phyloP scores from a whole-genome alignment of 2,329 filamentous ascomycete genomes.

The Hypoxylon sp. region DNA sequence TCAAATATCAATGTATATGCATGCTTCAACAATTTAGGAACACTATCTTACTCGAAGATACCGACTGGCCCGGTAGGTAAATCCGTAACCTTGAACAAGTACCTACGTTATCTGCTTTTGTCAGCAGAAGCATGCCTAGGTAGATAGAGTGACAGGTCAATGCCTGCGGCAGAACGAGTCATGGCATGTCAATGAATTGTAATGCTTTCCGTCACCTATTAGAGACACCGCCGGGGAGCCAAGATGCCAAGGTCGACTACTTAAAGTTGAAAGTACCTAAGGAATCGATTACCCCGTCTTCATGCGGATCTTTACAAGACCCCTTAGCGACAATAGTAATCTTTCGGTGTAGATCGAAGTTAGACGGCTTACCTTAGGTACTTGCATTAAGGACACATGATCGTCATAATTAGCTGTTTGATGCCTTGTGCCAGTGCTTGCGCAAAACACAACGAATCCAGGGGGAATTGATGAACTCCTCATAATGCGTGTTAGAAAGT shows the following conservation, averaged over 20 bases:
- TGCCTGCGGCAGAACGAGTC: constrained; percentile 1
- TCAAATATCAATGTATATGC: neutral
- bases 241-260: constrained; percentile 9
- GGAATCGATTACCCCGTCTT: neutral
- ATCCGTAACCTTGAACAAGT: neutral
- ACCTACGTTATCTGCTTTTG: neutral
- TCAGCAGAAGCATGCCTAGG: neutral
- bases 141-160: neutral
- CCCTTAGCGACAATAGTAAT: neutral
- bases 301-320: neutral
- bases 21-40: neutral
- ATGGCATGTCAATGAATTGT: neutral
- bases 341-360: neutral
- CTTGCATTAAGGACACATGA: neutral
- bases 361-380: neutral
- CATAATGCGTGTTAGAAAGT: neutral
- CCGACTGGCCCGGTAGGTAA: too few species aligned
- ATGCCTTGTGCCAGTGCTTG: neutral
- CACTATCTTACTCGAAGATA: neutral
- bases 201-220: neutral
- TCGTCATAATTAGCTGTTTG: neutral
- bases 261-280: neutral
- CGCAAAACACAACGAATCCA: neutral
- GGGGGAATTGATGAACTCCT: neutral
- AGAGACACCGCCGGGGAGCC: constrained; percentile 3